Evolutionary conservation across 2,329 filamentous ascomycete genomes (phyloP).

Genomic region (Cercospora canescens): DNA sequence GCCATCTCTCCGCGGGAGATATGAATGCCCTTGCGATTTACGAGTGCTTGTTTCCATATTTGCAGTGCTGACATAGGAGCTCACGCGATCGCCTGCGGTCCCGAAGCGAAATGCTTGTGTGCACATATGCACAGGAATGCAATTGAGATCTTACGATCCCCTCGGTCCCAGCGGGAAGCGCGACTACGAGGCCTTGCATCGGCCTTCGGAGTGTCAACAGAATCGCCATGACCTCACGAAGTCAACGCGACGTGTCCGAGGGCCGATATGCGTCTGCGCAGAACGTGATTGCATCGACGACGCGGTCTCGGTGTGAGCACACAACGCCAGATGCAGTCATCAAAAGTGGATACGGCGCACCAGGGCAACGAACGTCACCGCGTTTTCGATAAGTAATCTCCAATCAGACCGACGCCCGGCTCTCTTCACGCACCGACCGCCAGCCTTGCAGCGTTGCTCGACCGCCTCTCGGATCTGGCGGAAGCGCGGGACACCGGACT

Average conservation of each 20-base stretch:
- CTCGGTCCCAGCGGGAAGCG: not conserved
- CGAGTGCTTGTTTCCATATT: not conserved
- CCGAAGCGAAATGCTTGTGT: not conserved
- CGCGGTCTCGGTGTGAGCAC: not conserved
- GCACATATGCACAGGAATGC: not conserved
- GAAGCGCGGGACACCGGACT: slow-evolving; percentile 1
- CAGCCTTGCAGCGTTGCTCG: slow-evolving; percentile 1
- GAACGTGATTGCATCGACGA: not conserved
- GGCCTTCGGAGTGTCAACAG: not conserved
- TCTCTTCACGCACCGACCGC: not conserved
- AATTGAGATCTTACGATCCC: not conserved
- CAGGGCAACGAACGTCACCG: not conserved
- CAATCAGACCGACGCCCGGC: not conserved
- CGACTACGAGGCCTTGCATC: not conserved
- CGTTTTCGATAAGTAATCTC: not conserved
- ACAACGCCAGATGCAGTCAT: not conserved
- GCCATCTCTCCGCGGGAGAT: not conserved
- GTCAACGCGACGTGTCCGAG: not conserved
- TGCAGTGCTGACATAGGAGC: not conserved
- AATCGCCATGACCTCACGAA: not conserved
- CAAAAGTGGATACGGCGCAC: not conserved
- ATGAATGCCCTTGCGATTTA: not conserved
- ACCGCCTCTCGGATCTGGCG: slow-evolving; percentile 1
- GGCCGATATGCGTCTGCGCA: not conserved
- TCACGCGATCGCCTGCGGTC: too few species aligned